These are phyloP conservation scores for Powellomyces hirtus DNA, from an alignment of 192 early-diverging fungal genomes.

Conservation along the genomic window DNA sequence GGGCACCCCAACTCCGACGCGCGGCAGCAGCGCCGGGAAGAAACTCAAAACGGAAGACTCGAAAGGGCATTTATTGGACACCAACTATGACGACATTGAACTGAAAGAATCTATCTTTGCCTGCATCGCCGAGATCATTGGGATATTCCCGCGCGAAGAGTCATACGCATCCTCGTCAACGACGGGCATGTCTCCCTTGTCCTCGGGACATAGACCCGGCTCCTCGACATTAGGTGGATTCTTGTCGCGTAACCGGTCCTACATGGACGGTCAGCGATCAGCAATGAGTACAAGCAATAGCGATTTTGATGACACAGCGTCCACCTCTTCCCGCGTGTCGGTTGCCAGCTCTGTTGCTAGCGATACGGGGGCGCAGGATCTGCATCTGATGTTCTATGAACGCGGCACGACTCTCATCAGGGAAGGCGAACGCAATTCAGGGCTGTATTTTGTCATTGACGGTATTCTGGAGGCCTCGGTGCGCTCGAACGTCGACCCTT, in stretches of 20 bases:
- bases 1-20: neutral
- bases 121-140: slow-evolving; percentile 62
- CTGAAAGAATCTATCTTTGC: slow-evolving; percentile 61
- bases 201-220: neutral
- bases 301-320: slow-evolving; percentile 32
- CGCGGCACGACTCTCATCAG: slow-evolving; percentile 71
- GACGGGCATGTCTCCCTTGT: slow-evolving; percentile 1
- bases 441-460: slow-evolving; percentile 91
- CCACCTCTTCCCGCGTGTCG: slow-evolving; percentile 14
- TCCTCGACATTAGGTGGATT: slow-evolving; percentile 3
- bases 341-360: slow-evolving; percentile 12
- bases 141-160: slow-evolving; percentile 32
- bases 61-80: slow-evolving; percentile 9
- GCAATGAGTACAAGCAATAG: slow-evolving; percentile 22
- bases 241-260: slow-evolving; percentile 9
- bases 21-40: too few species aligned
- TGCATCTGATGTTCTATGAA: slow-evolving; percentile 56
- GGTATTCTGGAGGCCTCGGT: slow-evolving; percentile 78
- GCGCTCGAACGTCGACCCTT: slow-evolving; percentile 8
- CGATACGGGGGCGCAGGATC: slow-evolving; percentile 27
- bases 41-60: neutral
- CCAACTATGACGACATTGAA: slow-evolving; percentile 40
- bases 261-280: neutral
- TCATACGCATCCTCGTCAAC: neutral
- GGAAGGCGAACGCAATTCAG: slow-evolving; percentile 80